Evolutionary conservation across 2,329 filamentous ascomycete genomes (phyloP).

Genomic region (Alternaria consortialis): DNA sequence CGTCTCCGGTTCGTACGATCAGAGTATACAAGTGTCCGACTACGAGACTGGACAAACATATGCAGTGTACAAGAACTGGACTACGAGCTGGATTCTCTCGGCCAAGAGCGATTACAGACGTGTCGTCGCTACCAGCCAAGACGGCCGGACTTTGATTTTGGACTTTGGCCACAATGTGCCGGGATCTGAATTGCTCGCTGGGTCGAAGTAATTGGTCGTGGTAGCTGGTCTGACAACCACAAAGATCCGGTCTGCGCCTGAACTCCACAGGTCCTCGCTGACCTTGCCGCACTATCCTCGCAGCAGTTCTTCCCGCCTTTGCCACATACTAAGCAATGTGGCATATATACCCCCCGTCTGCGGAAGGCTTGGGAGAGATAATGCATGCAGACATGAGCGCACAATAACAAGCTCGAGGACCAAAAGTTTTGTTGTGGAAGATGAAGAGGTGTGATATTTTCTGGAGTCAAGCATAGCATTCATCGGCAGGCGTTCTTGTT

Average conservation of each 20-base stretch:
- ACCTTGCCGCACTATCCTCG: background rate
- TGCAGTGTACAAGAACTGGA: conserved; percentile 92
- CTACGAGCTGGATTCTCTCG: conserved; percentile 93
- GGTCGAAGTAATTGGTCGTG: conserved; percentile 14
- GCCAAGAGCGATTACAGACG: conserved; percentile 95
- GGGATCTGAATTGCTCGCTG: conserved; percentile 60
- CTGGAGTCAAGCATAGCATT: conserved; percentile 14
- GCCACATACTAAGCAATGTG: background rate
- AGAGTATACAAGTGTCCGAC: conserved; percentile 94
- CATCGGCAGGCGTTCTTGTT: conserved; percentile 1
- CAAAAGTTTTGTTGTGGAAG: conserved; percentile 1
- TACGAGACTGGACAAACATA: conserved; percentile 80
- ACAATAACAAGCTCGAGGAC: background rate
- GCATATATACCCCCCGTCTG: background rate
- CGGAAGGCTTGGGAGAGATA: background rate
- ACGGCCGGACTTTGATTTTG: conserved; percentile 89
- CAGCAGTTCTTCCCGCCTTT: background rate
- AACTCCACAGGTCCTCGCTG: background rate
- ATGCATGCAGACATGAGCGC: background rate
- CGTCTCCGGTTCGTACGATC: conserved; percentile 92
- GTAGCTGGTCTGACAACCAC: background rate
- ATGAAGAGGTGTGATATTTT: background rate
- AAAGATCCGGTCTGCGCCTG: background rate
- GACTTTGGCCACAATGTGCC: conserved; percentile 78
- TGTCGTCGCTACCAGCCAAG: conserved; percentile 94